Evolutionary conservation across 345 rosid species (phyloP).

Genomic region (Euphorbia tirucalli): DNA sequence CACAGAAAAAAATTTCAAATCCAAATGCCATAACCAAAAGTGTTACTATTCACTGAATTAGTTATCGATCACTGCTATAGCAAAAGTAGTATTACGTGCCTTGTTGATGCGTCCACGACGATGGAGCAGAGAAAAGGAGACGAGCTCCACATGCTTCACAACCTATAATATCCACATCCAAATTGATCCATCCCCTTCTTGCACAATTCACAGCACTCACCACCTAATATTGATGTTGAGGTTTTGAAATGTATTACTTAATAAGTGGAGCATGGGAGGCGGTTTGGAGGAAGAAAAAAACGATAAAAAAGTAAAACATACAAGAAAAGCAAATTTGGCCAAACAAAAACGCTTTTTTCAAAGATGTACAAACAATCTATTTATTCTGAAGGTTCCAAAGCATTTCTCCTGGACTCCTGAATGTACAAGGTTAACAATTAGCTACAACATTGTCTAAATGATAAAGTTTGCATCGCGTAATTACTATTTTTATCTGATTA

Average conservation of each 20-base stretch:
- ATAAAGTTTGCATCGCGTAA: not conserved
- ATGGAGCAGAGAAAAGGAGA: conserved; percentile 71
- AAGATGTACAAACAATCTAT: not conserved
- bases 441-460: not conserved
- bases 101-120: conserved; percentile 86
- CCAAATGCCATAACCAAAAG: conserved; percentile 17
- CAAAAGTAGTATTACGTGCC: conserved; percentile 38
- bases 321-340: not conserved
- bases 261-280: not conserved
- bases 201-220: conserved; percentile 92
- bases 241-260: not conserved
- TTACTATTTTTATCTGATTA: not conserved
- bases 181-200: conserved; percentile 89
- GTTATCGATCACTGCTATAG: not conserved
- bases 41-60: not conserved
- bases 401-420: not conserved
- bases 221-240: conserved; percentile 43
- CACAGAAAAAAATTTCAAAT: conserved; percentile 20
- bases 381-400: not conserved
- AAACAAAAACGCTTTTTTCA: not conserved
- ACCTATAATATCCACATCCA: conserved; percentile 68
- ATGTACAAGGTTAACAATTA: not conserved
- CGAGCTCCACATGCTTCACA: conserved; percentile 94
- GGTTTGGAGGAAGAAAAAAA: not conserved
- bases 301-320: not conserved